A percentile compares a stretch with the other conserved stretches of the same genome.
These are phyloP conservation scores for Fusarium kyushuense DNA, from an alignment of 2,329 filamentous ascomycete genomes.

Conservation along the genomic window DNA sequence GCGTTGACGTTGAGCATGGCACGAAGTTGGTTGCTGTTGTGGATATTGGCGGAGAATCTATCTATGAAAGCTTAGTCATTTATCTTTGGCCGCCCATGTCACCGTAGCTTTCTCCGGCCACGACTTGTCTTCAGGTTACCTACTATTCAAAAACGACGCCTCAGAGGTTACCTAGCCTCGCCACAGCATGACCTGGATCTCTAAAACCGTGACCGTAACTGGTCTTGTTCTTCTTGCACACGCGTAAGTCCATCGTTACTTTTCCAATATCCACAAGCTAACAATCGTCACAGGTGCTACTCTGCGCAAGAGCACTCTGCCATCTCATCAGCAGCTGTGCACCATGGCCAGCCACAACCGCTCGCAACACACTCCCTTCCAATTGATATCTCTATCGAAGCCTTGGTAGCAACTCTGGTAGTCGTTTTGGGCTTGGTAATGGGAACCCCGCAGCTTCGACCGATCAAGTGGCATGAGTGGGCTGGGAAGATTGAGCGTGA, in stretches of 20 bases:
- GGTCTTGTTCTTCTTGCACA: slow-evolving; percentile 86
- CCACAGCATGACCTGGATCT: slow-evolving; percentile 75
- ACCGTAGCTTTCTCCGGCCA: slow-evolving; percentile 20
- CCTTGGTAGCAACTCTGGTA: slow-evolving; percentile 81
- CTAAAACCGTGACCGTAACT: slow-evolving; percentile 76
- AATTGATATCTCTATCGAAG: slow-evolving; percentile 88
- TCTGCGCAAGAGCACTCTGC: slow-evolving; percentile 93
- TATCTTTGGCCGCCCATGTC: slow-evolving; percentile 11
- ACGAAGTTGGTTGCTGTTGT: slow-evolving; percentile 4
- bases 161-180: slow-evolving; percentile 12
- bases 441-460: slow-evolving; percentile 80
- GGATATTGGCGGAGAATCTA: slow-evolving; percentile 5
- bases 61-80: slow-evolving; percentile 43
- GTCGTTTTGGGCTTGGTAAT: slow-evolving; percentile 86
- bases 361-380: slow-evolving; percentile 70
- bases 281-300: slow-evolving; percentile 77
- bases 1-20: not conserved
- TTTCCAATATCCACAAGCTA: slow-evolving; percentile 17
- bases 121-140: slow-evolving; percentile 41
- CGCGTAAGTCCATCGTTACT: slow-evolving; percentile 71
- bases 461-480: slow-evolving; percentile 86
- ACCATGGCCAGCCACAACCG: slow-evolving; percentile 58
- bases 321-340: slow-evolving; percentile 69
- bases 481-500: slow-evolving; percentile 86
- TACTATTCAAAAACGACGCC: slow-evolving; percentile 9